These are phyloP conservation scores for Protomyces gravidus DNA, from an alignment of 1,139 yeast genomes.

Conservation along the genomic window DNA sequence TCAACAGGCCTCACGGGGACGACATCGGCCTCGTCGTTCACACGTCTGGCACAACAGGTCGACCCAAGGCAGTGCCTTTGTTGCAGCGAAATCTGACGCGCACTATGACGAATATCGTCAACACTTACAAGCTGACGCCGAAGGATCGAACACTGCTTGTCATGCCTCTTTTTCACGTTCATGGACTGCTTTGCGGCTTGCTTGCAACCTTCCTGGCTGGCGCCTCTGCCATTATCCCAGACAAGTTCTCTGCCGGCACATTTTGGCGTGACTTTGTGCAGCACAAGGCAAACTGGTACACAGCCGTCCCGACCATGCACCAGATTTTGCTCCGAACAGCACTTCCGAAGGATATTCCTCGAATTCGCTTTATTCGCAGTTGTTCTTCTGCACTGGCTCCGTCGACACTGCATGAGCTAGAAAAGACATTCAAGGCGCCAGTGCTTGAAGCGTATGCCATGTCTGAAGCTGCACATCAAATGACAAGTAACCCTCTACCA, in stretches of 20 bases:
- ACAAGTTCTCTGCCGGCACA: conserved; percentile 52
- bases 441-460: conserved; percentile 72
- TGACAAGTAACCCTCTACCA: conserved; percentile 64
- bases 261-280: conserved; percentile 56
- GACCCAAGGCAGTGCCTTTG: conserved; percentile 64
- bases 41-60: conserved; percentile 68
- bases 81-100: conserved; percentile 58
- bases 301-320: conserved; percentile 71
- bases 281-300: conserved; percentile 59
- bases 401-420: conserved; percentile 54
- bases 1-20: conserved; percentile 43
- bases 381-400: conserved; percentile 68
- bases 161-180: conserved; percentile 72
- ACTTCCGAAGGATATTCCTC: conserved; percentile 50
- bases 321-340: conserved; percentile 54
- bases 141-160: conserved; percentile 56
- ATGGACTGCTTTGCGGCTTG: conserved; percentile 61
- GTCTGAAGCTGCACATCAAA: conserved; percentile 71
- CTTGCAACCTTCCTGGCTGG: conserved; percentile 57
- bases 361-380: conserved; percentile 60
- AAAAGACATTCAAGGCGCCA: conserved; percentile 55
- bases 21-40: conserved; percentile 61
- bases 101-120: conserved; percentile 54
- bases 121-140: conserved; percentile 51
- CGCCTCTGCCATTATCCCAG: conserved; percentile 58